Conservation (phyloP, 2,329 filamentous ascomycete genomes). For the Juglanconis oblonga region DNA sequence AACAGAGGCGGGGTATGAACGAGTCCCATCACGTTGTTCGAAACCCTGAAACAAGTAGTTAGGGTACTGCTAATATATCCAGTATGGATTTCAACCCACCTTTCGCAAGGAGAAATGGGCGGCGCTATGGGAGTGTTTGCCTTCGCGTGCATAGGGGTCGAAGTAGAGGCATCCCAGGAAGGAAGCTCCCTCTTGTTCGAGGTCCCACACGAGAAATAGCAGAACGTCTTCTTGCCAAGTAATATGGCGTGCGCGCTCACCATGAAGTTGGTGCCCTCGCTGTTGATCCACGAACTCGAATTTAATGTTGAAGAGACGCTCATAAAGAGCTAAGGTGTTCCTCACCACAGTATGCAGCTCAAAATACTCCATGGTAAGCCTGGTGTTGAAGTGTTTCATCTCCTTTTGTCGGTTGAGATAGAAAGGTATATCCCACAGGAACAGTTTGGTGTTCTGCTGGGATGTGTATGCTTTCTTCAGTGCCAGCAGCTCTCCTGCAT, state of each 20-base stretch:
- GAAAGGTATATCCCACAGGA: slow-evolving; percentile 54
- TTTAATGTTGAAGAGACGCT: slow-evolving; percentile 7
- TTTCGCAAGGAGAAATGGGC: slow-evolving; percentile 12
- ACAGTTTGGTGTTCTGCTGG: slow-evolving; percentile 41
- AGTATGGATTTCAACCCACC: not conserved
- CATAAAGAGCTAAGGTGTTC: slow-evolving; percentile 4
- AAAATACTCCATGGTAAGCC: slow-evolving; percentile 11
- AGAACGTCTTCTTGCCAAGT: slow-evolving; percentile 17
- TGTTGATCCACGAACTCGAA: slow-evolving; percentile 3
- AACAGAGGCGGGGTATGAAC: slow-evolving; percentile 5
- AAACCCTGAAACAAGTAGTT: not conserved
- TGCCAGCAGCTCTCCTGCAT: slow-evolving; percentile 47
- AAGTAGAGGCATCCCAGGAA: slow-evolving; percentile 18
- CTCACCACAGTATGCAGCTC: slow-evolving; percentile 7
- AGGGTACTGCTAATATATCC: not conserved
- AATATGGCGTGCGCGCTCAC: not conserved
- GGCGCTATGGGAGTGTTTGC: slow-evolving; percentile 13
- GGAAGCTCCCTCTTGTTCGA: not conserved
- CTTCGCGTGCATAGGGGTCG: slow-evolving; percentile 12
- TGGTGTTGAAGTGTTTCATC: not conserved
- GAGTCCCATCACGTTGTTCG: slow-evolving; percentile 5
- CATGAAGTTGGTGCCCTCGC: not conserved
- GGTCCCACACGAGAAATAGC: slow-evolving; percentile 8
- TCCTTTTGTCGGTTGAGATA: slow-evolving; percentile 45
- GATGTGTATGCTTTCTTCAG: slow-evolving; percentile 45